Base-by-base conservation (phyloP, 495 filamentous ascomycete genomes). In the Aspergillus haitiensis region DNA sequence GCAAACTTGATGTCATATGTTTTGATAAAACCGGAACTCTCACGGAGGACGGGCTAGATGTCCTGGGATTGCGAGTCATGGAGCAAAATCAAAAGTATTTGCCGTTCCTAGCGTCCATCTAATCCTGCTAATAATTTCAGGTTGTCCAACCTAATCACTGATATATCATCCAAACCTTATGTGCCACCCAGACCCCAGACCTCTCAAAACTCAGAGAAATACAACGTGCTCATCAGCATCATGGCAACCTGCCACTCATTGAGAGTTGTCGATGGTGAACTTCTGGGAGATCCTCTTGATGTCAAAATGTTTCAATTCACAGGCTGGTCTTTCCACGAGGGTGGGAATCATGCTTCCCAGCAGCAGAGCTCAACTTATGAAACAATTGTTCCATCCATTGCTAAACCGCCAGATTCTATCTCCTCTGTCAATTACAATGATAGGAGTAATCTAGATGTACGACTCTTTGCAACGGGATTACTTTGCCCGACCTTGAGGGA, bases 251-350 rank as follows among this genome's bases (percentile, higher is more conserved):
- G 95, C 58, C 95, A 99, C 69, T 95, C 93, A 3, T 78, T 99
- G 13, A 84, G 92, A 33, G 82, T 87, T 37, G 86, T 98, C 13
- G 93, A 99, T 60, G 86, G 82, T 45, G 91, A 97, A 64, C 78
- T 97, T 13, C 76, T 99, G 18, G 95, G 95, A 6, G 95, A 99
- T 72, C 95, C 95, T 34, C 80, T 99, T 12, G 95, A 99, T 72
- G 76, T 97, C 47, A 98, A 98, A 68, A 99, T 99, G 95, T 99
- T 99, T 68, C 87, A 96, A 65, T 99, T 97, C 65, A 99, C 95
- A 1, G 83, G 84, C 6, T 99, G 95, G 95, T 83, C 85, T 2
- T 99, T 88, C 64, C 87, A 96, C 69, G 94, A 99, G 75, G 90
- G 92, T 4, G 87, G 73, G 53, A 55, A 73, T 58, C 59, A 75